Base-by-base conservation (phyloP, 139 green algal genomes). In the Deuterostichococcus epilithicus region DNA sequence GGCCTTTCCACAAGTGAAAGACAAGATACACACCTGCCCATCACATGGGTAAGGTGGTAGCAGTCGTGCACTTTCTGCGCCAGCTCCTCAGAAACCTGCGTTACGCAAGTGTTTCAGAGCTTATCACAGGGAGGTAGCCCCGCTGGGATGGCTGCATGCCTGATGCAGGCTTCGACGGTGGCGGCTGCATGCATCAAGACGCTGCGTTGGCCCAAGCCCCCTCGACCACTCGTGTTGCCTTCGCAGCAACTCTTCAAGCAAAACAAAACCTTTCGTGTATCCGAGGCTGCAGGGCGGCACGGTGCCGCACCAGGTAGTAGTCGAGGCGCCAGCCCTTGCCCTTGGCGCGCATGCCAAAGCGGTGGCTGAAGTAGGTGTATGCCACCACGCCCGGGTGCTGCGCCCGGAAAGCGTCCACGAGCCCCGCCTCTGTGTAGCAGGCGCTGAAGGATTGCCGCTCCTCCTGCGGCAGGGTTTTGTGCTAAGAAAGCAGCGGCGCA, bases 311-410 rank as follows among this genome's bases (percentile, higher is more conserved):
- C 76, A 95, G 68, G 35, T 90, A 92, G 76, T 94, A 94, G 75
- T 95, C 91, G 36, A 95, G 76, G 15, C 91, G 79, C 91, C 91
- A 95, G 22, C 91, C 91, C 34, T 79, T 86, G 74, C 34, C 42
- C 45, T 83, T 80, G 35, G 75, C 83, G 1, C 86, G 73, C 18
- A 60, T 42, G 63, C 87, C 87, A 66, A 84, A 81, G 30, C 77
- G 70, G 75, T 88, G 88, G 0, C 75, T 83, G 82, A 85, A 95
- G 81, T 93, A 95, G 1, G 89, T 95, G 85, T 95, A 95, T 1
- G 68, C 87, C 25, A 84, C 74, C 0, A 87, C 70, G 18, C 74
- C 84, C 3, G 91, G 91, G 78, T 90, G 78, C 76, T 88, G 88
- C 1, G 34, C 42, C 0, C 91, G 80, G 70, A 91, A 94, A 20